Evolutionary conservation across 345 rosid species (phyloP), one percentile per base, ranked within the genome.

Genomic region (Linum lewisii): DNA sequence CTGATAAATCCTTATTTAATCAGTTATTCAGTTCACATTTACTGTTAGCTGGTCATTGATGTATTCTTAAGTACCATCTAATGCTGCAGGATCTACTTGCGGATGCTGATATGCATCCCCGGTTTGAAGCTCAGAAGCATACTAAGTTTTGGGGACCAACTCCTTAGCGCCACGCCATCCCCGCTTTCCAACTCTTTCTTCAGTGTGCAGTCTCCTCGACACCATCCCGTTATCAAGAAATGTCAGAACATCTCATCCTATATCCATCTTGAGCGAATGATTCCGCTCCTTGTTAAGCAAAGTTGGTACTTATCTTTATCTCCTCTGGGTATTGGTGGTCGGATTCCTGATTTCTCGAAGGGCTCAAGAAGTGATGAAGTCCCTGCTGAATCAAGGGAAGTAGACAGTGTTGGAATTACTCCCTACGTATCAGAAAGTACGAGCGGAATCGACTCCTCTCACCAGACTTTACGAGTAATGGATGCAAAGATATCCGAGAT

Each of bases 61-160:
- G 37, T 60, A 51, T 76, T 61, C 59, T 73, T 56, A 61, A 49
- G 38, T 53, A 61, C 32, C 18, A 22, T 72, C 68, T 53, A 54
- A 37, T 57, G 67, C 60, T 78, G 42, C 79, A 93, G 97, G 86
- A 86, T 86, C 69, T 88, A 88, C 79, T 61, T 93, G 77, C 81
- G 97, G 75, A 82, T 93, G 84, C 77, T 93, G 71, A 81, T 82
- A 22, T 88, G 90, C 58, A 67, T 88, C 54, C 99, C 99, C 5
- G 99, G 99, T 65, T 57, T 55, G 71, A 93, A 75, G 80, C 73
- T 93, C 5, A 83, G 79, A 73, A 77, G 72, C 78, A 73, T 83
- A 54, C 77, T 93, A 65, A 82, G 80, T 61, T 83, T 82, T 5
- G 91, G 87, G 63, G 94, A 88, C 64, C 76, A 78, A 70, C 74